Evolutionary conservation across 345 rosid genomes (phyloP).

Genomic region (Eucalyptus pauciflora): DNA sequence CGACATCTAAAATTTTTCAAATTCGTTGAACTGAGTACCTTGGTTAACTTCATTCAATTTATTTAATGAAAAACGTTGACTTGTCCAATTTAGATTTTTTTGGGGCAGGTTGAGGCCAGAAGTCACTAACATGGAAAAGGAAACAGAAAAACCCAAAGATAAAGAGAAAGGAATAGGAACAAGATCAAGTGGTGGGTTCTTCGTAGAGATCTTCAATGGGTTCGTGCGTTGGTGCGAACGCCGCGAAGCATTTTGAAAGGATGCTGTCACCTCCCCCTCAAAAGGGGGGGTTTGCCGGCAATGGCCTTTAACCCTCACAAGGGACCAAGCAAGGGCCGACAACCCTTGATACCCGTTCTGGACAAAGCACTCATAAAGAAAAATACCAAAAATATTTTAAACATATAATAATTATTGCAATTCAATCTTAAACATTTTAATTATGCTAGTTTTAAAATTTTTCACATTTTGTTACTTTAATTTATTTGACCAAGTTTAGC

Average conservation of each 20-base stretch:
- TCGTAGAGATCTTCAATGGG: not conserved
- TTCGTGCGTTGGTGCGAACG: not conserved
- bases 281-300: rapidly evolving
- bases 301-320: not conserved
- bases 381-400: too few species aligned
- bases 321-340: not conserved
- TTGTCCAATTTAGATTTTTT: too few species aligned
- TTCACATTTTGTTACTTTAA: too few species aligned
- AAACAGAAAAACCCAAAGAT: not conserved
- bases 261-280: not conserved
- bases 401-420: too few species aligned
- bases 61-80: not conserved
- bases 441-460: rapidly evolving
- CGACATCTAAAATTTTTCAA: not conserved
- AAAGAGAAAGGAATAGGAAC: not conserved
- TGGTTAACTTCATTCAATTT: not conserved
- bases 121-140: not conserved
- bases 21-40: not conserved
- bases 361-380: not conserved
- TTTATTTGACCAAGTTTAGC: not conserved
- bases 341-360: not conserved
- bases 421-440: too few species aligned
- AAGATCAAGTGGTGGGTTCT: not conserved
- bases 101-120: not conserved
- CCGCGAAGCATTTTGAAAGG: not conserved